Base-by-base conservation (phyloP, 371 early-diverging fungal species). In the Dinochytrium kinnereticum region DNA sequence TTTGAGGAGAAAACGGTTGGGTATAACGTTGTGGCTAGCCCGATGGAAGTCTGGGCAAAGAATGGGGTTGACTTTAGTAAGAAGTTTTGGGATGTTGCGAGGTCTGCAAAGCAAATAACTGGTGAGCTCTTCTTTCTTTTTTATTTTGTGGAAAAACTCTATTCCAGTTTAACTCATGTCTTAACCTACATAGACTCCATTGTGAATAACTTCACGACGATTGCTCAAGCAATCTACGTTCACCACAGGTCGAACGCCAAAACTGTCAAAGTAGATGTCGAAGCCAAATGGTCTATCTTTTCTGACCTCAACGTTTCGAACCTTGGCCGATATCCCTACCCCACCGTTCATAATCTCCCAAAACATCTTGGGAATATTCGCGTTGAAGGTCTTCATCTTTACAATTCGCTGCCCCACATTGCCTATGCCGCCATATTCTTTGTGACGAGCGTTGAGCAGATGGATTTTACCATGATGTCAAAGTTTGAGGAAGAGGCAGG, bases 81-180 rank as follows among this genome's bases (percentile, higher is more conserved):
- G 21, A 33, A 64, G 34, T 64, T 64, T 28, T 64, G 64, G 64
- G 37, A 33, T 33, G 37, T 21, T 15, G 64, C 64, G 3, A 33
- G 64, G 37, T 38, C 2, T 34, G 34, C 33, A 21, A 33, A 64
- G 13, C n/a, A n/a, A n/a, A n/a, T n/a, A n/a, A n/a, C n/a, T n/a
- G n/a, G n/a, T n/a, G n/a, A n/a, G n/a, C n/a, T n/a, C n/a, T n/a
- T n/a, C n/a, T n/a, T n/a, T n/a, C n/a, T n/a, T n/a, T n/a, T n/a
- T n/a, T n/a, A n/a, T n/a, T n/a, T n/a, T n/a, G n/a, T n/a, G n/a
- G n/a, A n/a, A n/a, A n/a, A n/a, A n/a, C n/a, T n/a, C n/a, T n/a
- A n/a, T n/a, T n/a, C n/a, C n/a, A n/a, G n/a, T n/a, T n/a, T n/a
- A n/a, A n/a, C n/a, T n/a, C n/a, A n/a, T n/a, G n/a, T n/a, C n/a